Percentiles rank a stretch among this genome's conserved stretches.
Conservation (phyloP, 73 alveolate species). For the Paramecium pentaurelia region DNA sequence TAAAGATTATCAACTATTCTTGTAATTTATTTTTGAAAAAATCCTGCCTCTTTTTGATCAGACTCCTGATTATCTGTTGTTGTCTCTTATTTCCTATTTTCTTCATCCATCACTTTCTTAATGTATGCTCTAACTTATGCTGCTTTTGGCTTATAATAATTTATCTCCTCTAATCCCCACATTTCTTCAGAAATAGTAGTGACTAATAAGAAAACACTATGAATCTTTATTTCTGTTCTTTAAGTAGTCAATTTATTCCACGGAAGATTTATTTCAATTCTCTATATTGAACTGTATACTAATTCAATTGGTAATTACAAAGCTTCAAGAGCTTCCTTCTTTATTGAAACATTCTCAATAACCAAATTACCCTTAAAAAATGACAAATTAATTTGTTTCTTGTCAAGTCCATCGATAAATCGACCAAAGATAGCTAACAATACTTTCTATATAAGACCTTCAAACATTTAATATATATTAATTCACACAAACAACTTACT, state of each 20-base stretch:
- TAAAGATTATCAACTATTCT: conserved; percentile 22
- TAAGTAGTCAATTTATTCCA: not conserved
- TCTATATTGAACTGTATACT: not conserved
- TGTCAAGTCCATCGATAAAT: conserved; percentile 14
- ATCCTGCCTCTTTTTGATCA: not conserved
- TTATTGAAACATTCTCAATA: not conserved
- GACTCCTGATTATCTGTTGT: not conserved
- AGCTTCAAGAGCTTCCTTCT: conserved; percentile 2
- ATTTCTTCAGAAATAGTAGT: not conserved
- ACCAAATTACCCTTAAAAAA: conserved; percentile 9
- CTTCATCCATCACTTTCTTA: not conserved
- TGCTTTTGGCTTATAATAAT: not conserved
- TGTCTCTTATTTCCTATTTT: not conserved
- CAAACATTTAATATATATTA: not conserved
- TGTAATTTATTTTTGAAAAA: not conserved
- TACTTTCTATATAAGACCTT: not conserved
- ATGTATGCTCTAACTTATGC: not conserved
- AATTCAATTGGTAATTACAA: conserved; percentile 32
- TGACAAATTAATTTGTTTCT: not conserved
- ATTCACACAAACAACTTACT: not conserved
- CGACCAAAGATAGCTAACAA: conserved; percentile 2
- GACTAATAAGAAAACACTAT: conserved; percentile 26
- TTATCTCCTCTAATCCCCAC: conserved; percentile 22
- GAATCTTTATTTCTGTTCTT: not conserved
- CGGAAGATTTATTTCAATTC: not conserved